These are phyloP conservation scores for Aureobasidium sp. DNA, from an alignment of 2,329 filamentous ascomycete genomes.

Conservation along the genomic window DNA sequence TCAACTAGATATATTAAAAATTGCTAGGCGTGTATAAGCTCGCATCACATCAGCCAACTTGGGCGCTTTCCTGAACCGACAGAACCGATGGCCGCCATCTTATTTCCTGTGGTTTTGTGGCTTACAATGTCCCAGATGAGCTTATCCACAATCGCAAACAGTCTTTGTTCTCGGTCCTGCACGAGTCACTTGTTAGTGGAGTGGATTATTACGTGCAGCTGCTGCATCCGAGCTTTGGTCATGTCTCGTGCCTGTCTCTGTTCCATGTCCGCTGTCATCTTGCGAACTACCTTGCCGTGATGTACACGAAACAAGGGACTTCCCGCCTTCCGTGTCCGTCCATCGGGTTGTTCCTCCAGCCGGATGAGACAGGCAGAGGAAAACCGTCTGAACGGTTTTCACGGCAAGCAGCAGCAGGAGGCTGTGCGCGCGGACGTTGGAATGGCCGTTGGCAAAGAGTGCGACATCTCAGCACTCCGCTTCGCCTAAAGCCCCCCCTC, in stretches of 20 bases:
- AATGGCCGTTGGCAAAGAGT: background rate
- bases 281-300: background rate
- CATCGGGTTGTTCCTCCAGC: background rate
- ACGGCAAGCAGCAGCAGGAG: background rate
- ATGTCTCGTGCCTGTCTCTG: conserved; percentile 6
- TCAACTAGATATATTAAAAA: conserved; percentile 7
- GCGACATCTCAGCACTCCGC: background rate
- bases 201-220: conserved; percentile 1
- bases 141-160: conserved; percentile 1
- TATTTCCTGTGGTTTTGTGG: conserved; percentile 1
- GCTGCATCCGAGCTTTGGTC: background rate
- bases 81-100: conserved; percentile 1
- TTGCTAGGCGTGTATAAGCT: background rate
- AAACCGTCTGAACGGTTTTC: conserved; percentile 1
- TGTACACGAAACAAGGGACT: conserved; percentile 1
- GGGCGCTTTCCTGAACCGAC: background rate
- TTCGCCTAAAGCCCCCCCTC: background rate
- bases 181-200: background rate
- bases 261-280: background rate
- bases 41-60: background rate
- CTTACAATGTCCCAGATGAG: conserved; percentile 9
- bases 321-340: background rate
- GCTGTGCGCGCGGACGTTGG: background rate
- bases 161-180: background rate
- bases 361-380: background rate